Percentiles rank a stretch among this genome's conserved stretches.
These are phyloP conservation scores for Grosmannia penicillata DNA, from an alignment of 2,329 filamentous ascomycete species.

Conservation along the genomic window DNA sequence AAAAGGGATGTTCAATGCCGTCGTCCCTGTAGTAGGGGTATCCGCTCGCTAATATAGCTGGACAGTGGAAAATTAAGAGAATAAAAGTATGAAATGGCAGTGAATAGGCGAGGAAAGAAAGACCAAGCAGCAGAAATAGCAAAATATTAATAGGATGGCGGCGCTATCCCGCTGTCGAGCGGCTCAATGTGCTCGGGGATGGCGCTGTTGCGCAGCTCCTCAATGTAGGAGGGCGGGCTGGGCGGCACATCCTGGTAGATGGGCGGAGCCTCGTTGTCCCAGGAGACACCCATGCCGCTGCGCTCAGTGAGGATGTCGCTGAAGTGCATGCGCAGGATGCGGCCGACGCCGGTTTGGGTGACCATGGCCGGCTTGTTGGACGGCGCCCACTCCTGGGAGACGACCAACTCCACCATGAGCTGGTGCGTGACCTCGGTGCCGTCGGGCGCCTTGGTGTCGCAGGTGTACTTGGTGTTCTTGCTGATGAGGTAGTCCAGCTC, in stretches of 20 bases:
- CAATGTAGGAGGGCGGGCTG: conserved; percentile 59
- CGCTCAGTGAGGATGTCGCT: conserved; percentile 68
- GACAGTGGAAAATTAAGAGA: not conserved
- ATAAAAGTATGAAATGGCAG: no score
- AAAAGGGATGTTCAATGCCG: no score
- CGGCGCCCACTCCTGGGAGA: conserved; percentile 76
- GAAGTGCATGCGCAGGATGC: conserved; percentile 89
- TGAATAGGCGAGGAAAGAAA: not conserved
- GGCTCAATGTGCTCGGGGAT: conserved; percentile 25
- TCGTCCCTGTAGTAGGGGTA: conserved; percentile 1
- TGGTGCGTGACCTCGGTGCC: conserved; percentile 72
- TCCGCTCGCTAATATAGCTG: not conserved
- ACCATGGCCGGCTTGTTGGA: conserved; percentile 52
- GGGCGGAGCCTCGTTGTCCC: conserved; percentile 92
- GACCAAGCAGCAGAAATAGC: no score
- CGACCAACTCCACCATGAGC: conserved; percentile 83
- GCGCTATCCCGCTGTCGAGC: conserved; percentile 16
- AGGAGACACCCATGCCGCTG: conserved; percentile 76
- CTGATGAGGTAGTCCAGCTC: conserved; percentile 63
- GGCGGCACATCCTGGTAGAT: conserved; percentile 87
- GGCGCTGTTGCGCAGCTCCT: conserved; percentile 14
- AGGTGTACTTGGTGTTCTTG: conserved; percentile 48
- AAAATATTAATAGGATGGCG: no score
- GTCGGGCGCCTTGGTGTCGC: conserved; percentile 60
- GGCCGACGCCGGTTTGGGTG: conserved; percentile 77